Base-by-base conservation (phyloP, 768 basidiomycete species). In the Xerocomellus dryophilus region DNA sequence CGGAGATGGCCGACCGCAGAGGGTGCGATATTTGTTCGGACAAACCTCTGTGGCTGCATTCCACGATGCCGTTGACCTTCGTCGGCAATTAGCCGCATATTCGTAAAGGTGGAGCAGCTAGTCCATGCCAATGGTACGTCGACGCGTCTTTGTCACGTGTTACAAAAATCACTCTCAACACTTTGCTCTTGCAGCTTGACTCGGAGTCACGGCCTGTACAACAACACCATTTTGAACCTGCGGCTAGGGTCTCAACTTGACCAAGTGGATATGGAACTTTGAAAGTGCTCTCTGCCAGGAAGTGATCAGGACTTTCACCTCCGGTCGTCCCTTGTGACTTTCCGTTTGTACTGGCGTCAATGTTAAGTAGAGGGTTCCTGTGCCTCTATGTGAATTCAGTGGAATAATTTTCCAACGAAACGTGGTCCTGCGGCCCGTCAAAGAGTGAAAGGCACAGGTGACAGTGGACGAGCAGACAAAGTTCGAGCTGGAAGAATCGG, bases 61-160 rank as follows among this genome's bases (percentile, higher is more conserved):
- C 51, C 62, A 56, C 31, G 21, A 65, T 61, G 66, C 63, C 66
- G 66, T 56, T 55, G 53, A 52, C 34, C 41, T 25, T 31, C 21
- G 50, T 60, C 68, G 61, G 68, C 63, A 68, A 61, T 46, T 54
- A 54, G 50, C 48, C 51, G 46, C 36, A 53, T 39, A 18, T 44
- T 61, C 48, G 20, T n/a, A 47, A 25, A 25, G 25, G 44, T 53
- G 50, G 39, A 41, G 18, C 41, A 29, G 20, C 21, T n/a, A 31
- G n/a, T 3, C 15, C 10, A 29, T 53, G 49, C n/a, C n/a, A n/a
- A n/a, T n/a, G n/a, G 45, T 43, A 43, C 48, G 39, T 42, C 34
- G 20, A 56, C 59, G 66, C 53, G 60, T 57, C 44, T 18, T 36
- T 38, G 23, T 70, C 67, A 70, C 67, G 66, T 70, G 67, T 52